phyloP scores from a whole-genome alignment of 2,329 filamentous ascomycete species.

The Aspergillus aculeatinus region DNA sequence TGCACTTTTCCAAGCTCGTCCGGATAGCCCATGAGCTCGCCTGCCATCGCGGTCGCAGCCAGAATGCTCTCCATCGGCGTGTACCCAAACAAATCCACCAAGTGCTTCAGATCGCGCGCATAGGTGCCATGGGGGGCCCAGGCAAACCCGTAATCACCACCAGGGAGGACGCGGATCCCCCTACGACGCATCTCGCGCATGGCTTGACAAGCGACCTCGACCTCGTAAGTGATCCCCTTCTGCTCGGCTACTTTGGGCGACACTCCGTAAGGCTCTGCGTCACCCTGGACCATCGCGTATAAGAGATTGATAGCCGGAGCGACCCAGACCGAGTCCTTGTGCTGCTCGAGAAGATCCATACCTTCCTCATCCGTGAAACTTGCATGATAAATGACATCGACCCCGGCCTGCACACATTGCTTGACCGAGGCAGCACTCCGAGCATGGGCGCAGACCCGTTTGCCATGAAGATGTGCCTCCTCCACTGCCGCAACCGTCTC shows the following conservation, averaged over 20 bases:
- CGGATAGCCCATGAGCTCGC: constrained; percentile 20
- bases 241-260: constrained; percentile 33
- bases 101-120: constrained; percentile 45
- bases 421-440: constrained; percentile 1
- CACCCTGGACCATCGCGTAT: not conserved
- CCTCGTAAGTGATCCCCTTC: constrained; percentile 42
- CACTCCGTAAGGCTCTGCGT: not conserved
- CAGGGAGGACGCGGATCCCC: constrained; percentile 46
- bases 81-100: constrained; percentile 45
- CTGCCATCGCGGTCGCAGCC: constrained; percentile 36
- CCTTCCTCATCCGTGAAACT: not conserved
- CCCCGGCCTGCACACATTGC: not conserved
- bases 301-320: not conserved
- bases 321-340: constrained; percentile 1
- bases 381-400: constrained; percentile 5
- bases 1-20: constrained; percentile 9
- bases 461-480: not conserved
- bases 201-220: constrained; percentile 37
- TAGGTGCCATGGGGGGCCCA: constrained; percentile 50
- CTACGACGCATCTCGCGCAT: constrained; percentile 46
- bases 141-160: constrained; percentile 47
- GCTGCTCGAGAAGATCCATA: not conserved
- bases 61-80: constrained; percentile 44
- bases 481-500: constrained; percentile 3
- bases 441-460: constrained; percentile 2